These are phyloP conservation scores for Berberis thunbergii DNA, from an alignment of 164 flowering plant species.

Conservation along the genomic window DNA sequence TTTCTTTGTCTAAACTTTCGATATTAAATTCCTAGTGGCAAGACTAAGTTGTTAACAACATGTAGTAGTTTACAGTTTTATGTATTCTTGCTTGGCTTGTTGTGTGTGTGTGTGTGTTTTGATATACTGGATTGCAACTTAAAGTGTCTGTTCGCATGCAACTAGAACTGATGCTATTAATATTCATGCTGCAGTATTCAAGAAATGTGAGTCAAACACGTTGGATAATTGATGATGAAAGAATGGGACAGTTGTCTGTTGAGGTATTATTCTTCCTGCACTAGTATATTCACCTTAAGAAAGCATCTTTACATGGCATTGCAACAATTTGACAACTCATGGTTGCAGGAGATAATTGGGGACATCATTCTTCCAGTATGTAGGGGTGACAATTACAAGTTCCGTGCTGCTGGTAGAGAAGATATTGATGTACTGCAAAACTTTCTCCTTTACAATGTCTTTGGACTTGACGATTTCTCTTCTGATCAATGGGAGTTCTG, in stretches of 20 bases:
- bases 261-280: slow-evolving; percentile 41
- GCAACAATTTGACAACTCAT: slow-evolving; percentile 8
- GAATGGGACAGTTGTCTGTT: slow-evolving; percentile 97
- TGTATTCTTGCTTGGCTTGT: no score
- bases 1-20: no score
- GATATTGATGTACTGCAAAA: slow-evolving; percentile 76
- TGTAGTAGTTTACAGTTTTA: no score
- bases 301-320: neutral
- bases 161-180: neutral
- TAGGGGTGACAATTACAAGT: slow-evolving; percentile 72
- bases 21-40: no score
- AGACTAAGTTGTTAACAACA: no score
- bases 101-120: no score
- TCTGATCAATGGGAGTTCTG: slow-evolving; percentile 10
- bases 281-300: neutral
- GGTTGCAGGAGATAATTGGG: slow-evolving; percentile 74
- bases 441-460: slow-evolving; percentile 9
- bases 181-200: slow-evolving; percentile 49
- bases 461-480: slow-evolving; percentile 6
- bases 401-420: slow-evolving; percentile 99
- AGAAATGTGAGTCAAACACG: slow-evolving; percentile 95
- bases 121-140: no score
- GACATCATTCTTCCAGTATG: slow-evolving; percentile 55
- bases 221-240: slow-evolving; percentile 95
- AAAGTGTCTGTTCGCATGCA: neutral